Conservation (phyloP, 2,329 filamentous ascomycete species). For the Aspergillus spinulosporus region DNA sequence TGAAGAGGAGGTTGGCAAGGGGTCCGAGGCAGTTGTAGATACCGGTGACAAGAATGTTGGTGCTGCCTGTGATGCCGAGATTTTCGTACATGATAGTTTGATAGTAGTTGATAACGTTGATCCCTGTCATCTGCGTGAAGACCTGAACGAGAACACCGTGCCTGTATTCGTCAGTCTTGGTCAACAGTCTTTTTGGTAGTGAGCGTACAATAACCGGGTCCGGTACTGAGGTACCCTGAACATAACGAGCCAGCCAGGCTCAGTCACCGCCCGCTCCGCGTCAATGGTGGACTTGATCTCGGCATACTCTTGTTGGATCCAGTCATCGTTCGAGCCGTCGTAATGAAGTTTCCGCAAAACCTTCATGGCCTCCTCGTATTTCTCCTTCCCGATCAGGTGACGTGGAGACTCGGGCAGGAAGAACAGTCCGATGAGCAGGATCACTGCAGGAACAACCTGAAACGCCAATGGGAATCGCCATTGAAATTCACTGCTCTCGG, state of each 20-base stretch:
- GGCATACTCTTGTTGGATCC: slow-evolving; percentile 48
- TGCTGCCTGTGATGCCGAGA: slow-evolving; percentile 58
- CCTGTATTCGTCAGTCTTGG: slow-evolving; percentile 11
- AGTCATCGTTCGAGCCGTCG: slow-evolving; percentile 57
- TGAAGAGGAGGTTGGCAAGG: slow-evolving; percentile 48
- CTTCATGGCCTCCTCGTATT: slow-evolving; percentile 49
- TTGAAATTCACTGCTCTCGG: slow-evolving; percentile 33
- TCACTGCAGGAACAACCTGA: slow-evolving; percentile 43
- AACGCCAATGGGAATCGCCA: slow-evolving; percentile 39
- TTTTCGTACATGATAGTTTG: slow-evolving; percentile 43
- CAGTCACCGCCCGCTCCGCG: slow-evolving; percentile 57
- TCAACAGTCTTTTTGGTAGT: background rate
- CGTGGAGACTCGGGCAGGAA: slow-evolving; percentile 39
- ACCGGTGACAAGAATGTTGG: slow-evolving; percentile 57
- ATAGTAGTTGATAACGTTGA: slow-evolving; percentile 36
- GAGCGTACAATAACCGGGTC: slow-evolving; percentile 54
- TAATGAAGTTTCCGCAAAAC: slow-evolving; percentile 57
- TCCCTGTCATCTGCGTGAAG: slow-evolving; percentile 57
- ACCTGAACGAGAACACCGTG: slow-evolving; percentile 64
- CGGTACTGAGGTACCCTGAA: slow-evolving; percentile 52
- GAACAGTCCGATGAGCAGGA: slow-evolving; percentile 36
- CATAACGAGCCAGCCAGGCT: slow-evolving; percentile 41
- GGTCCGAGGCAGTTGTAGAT: slow-evolving; percentile 63
- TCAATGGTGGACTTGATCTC: slow-evolving; percentile 53
- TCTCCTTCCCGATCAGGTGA: slow-evolving; percentile 44